phyloP scores from a whole-genome alignment of 306 rosid species.

The Aeschynomene evenia region DNA sequence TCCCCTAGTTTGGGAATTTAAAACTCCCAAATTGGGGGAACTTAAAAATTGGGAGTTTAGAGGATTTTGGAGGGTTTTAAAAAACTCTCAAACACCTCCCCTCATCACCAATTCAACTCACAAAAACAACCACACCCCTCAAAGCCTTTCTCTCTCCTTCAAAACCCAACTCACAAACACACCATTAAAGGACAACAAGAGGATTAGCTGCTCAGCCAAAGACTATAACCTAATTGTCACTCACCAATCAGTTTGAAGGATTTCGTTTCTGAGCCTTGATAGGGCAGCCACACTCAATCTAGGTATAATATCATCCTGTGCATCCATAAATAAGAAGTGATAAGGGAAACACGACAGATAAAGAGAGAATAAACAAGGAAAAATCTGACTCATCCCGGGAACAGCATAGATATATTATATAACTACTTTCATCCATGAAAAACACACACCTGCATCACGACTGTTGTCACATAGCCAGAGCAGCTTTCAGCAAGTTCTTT shows the following conservation, averaged over 20 bases:
- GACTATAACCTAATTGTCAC: constrained; percentile 31
- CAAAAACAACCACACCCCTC: too few species aligned
- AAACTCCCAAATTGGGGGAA: too few species aligned
- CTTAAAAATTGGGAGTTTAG: too few species aligned
- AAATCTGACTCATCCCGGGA: constrained; percentile 30
- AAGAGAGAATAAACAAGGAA: constrained; percentile 21
- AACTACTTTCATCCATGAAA: too few species aligned
- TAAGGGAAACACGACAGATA: constrained; percentile 17
- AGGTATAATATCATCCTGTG: constrained; percentile 89
- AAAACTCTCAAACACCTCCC: too few species aligned
- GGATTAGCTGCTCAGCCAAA: constrained; percentile 4
- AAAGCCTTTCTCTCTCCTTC: too few species aligned
- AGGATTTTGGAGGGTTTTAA: too few species aligned
- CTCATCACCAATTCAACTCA: too few species aligned
- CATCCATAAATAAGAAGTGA: constrained; percentile 28
- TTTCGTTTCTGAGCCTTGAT: constrained; percentile 83
- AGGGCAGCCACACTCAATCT: constrained; percentile 77
- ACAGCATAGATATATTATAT: constrained; percentile 5
- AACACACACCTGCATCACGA: constrained; percentile 85
- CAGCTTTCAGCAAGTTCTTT: constrained; percentile 84
- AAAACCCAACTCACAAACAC: too few species aligned
- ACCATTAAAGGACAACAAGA: constrained; percentile 19
- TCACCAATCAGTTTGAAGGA: constrained; percentile 96
- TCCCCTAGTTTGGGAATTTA: too few species aligned
- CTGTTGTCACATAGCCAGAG: constrained; percentile 73